A percentile compares a stretch with the other conserved stretches of the same genome.
These are phyloP conservation scores for Volvox reticuliferus DNA, from an alignment of 139 green algal genomes.

Conservation along the genomic window DNA sequence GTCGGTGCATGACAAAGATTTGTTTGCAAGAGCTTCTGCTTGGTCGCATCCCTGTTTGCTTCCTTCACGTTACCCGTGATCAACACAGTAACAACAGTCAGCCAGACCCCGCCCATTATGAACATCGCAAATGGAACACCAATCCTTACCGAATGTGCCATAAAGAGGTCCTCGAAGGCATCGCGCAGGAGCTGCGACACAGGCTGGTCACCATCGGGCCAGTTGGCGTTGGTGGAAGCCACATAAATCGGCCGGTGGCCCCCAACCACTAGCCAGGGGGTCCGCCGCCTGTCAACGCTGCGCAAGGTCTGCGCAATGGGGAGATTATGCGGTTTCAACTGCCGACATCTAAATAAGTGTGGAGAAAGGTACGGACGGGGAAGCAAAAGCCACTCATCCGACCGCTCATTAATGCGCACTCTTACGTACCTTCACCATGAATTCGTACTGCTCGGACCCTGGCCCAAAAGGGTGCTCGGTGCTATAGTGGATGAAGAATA, in stretches of 20 bases:
- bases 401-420: too few relatives aligned
- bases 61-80: too few relatives aligned
- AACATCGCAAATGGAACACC: too few relatives aligned
- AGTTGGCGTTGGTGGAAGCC: conserved; percentile 39
- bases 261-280: conserved; percentile 82
- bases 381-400: too few relatives aligned
- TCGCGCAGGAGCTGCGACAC: conserved; percentile 59
- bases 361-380: too few relatives aligned
- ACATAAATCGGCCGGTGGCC: conserved; percentile 83
- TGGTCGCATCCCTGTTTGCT: too few relatives aligned
- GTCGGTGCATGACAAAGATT: too few relatives aligned
- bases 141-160: conserved; percentile 55
- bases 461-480: conserved; percentile 72
- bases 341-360: too few relatives aligned
- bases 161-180: conserved; percentile 59
- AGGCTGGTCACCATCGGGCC: conserved; percentile 61
- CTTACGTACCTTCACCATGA: conserved; percentile 28
- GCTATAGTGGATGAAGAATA: conserved; percentile 85
- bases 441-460: conserved; percentile 62
- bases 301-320: background rate
- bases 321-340: too few relatives aligned
- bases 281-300: conserved; percentile 65
- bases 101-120: too few relatives aligned
- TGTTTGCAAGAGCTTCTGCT: too few relatives aligned
- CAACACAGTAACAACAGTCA: too few relatives aligned